phyloP scores from a whole-genome alignment of 2,329 filamentous ascomycete genomes.

The Pseudomassariella vexata region DNA sequence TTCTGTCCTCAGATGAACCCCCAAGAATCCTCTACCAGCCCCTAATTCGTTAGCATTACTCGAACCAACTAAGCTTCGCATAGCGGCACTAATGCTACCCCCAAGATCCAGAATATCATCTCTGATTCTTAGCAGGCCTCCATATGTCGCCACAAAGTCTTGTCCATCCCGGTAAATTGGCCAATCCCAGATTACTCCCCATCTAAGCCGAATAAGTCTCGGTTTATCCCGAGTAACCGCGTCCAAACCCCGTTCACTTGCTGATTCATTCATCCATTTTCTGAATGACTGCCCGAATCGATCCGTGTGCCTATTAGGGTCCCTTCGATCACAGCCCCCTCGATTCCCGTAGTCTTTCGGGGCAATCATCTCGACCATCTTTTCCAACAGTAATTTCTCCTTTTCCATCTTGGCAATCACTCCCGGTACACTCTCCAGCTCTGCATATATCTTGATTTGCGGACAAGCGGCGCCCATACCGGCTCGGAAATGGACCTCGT shows the following conservation, averaged over 20 bases:
- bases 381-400: slow-evolving; percentile 10
- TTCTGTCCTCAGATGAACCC: slow-evolving; percentile 40
- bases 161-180: slow-evolving; percentile 38
- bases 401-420: slow-evolving; percentile 19
- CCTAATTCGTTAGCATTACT: slow-evolving; percentile 9
- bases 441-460: slow-evolving; percentile 29
- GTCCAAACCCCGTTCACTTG: slow-evolving; percentile 11
- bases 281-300: slow-evolving; percentile 26
- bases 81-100: slow-evolving; percentile 10
- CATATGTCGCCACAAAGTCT: slow-evolving; percentile 36
- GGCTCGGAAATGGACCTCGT: slow-evolving; percentile 33
- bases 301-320: slow-evolving; percentile 32
- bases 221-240: slow-evolving; percentile 19
- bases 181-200: slow-evolving; percentile 39
- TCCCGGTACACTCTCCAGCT: slow-evolving; percentile 29
- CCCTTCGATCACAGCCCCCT: slow-evolving; percentile 29
- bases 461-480: slow-evolving; percentile 30
- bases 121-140: slow-evolving; percentile 35
- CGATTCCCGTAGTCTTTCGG: slow-evolving; percentile 29
- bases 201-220: slow-evolving; percentile 28
- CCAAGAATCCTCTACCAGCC: slow-evolving; percentile 21
- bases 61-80: slow-evolving; percentile 18
- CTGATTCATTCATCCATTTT: slow-evolving; percentile 16
- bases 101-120: slow-evolving; percentile 22
- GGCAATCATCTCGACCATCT: slow-evolving; percentile 28